Percentiles rank a stretch among this genome's conserved stretches.
Evolutionary conservation across 2,329 filamentous ascomycete genomes (phyloP).

Genomic region (Herpotrichia juniperi): DNA sequence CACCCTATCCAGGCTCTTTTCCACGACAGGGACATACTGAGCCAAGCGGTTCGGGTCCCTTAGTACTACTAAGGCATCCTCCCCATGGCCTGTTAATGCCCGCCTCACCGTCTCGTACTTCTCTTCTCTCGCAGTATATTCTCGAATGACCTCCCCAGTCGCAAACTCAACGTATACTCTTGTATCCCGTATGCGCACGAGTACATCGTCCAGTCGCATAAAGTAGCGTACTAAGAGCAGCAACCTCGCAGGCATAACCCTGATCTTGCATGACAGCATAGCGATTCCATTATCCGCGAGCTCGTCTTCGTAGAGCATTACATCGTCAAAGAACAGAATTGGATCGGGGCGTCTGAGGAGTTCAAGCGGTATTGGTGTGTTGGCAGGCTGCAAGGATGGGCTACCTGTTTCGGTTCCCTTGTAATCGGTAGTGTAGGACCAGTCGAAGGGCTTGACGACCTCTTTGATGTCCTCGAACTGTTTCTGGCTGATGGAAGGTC

Average conservation of each 20-base stretch:
- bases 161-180: constrained; percentile 90
- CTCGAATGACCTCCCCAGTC: constrained; percentile 77
- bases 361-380: constrained; percentile 77
- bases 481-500: constrained; percentile 64
- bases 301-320: constrained; percentile 96
- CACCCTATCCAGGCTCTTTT: constrained; percentile 68
- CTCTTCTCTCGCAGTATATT: constrained; percentile 89
- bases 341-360: constrained; percentile 88
- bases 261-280: constrained; percentile 85
- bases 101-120: constrained; percentile 75
- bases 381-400: constrained; percentile 51
- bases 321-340: constrained; percentile 95
- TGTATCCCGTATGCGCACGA: constrained; percentile 87
- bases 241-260: constrained; percentile 89
- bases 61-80: constrained; percentile 77
- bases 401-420: constrained; percentile 66
- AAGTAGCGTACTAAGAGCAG: constrained; percentile 86
- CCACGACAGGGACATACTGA: constrained; percentile 67
- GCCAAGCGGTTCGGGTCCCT: constrained; percentile 77
- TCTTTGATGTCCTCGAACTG: constrained; percentile 87
- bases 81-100: constrained; percentile 60
- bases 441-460: constrained; percentile 95
- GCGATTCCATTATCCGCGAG: constrained; percentile 97
- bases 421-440: constrained; percentile 94
- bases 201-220: constrained; percentile 88